Evolutionary conservation across 1,284 basidiomycete species (phyloP).

Genomic region (Tranzscheliella williamsii): DNA sequence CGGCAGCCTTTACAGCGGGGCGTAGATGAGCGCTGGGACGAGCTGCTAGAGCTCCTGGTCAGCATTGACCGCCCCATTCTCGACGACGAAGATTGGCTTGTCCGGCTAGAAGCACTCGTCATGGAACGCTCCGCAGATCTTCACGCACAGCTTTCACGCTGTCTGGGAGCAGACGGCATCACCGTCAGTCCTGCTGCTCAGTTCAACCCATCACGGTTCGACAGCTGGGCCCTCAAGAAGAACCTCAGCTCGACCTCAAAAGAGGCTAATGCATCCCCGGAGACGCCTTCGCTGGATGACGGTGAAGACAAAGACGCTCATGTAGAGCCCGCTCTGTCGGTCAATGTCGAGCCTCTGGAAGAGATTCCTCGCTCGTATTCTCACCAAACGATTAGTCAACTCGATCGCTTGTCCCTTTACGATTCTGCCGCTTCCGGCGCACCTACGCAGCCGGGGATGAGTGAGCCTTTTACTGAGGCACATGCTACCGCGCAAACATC

Average conservation of each 20-base stretch:
- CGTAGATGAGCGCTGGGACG: slow-evolving; percentile 33
- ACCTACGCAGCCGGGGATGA: too few relatives aligned
- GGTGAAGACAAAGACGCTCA: slow-evolving; percentile 5
- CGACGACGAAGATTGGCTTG: slow-evolving; percentile 38
- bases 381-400: slow-evolving; percentile 15
- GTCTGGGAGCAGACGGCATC: slow-evolving; percentile 32
- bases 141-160: slow-evolving; percentile 31
- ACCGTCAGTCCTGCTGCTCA: slow-evolving; percentile 4
- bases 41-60: slow-evolving; percentile 35
- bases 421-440: slow-evolving; percentile 1
- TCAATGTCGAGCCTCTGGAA: slow-evolving; percentile 22
- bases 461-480: too few relatives aligned
- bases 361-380: slow-evolving; percentile 16
- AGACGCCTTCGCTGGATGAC: slow-evolving; percentile 4
- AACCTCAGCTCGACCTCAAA: slow-evolving; percentile 2
- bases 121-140: slow-evolving; percentile 31
- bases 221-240: slow-evolving; percentile 29
- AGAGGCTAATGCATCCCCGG: slow-evolving; percentile 10
- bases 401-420: slow-evolving; percentile 13
- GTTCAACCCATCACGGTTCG: slow-evolving; percentile 12
- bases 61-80: slow-evolving; percentile 30
- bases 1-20: slow-evolving; percentile 6
- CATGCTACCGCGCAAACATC: too few relatives aligned
- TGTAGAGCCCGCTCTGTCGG: slow-evolving; percentile 1
- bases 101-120: slow-evolving; percentile 20